Percentiles rank a stretch among this genome's conserved stretches.
These are phyloP conservation scores for Mortierella sp. DNA, from an alignment of 371 early-diverging fungal species.

Conservation along the genomic window DNA sequence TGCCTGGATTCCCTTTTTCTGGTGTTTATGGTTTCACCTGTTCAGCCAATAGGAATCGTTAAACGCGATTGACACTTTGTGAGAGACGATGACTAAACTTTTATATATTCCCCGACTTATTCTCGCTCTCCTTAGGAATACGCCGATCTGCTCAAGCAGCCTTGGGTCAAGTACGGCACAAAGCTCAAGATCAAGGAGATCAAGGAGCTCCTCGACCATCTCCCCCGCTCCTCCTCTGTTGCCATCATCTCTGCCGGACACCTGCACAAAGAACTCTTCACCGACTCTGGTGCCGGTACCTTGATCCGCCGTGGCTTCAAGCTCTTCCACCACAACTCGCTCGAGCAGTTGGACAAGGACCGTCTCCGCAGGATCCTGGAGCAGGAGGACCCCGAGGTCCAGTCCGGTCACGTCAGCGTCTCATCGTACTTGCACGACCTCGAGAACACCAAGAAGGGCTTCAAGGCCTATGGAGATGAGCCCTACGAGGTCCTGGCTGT, in stretches of 20 bases:
- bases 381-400: constrained; percentile 78
- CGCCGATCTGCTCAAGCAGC: constrained; percentile 88
- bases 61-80: background rate
- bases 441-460: constrained; percentile 63
- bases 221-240: constrained; percentile 96
- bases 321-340: constrained; percentile 76
- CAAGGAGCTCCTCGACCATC: constrained; percentile 93
- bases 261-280: constrained; percentile 96
- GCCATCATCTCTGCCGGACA: constrained; percentile 97
- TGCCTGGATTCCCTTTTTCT: background rate
- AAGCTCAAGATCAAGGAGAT: constrained; percentile 96
- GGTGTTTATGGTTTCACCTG: background rate
- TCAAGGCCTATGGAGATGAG: constrained; percentile 86
- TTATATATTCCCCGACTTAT: background rate
- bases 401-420: constrained; percentile 76
- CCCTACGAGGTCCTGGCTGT: constrained; percentile 91
- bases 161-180: constrained; percentile 97
- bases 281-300: constrained; percentile 96
- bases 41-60: background rate
- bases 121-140: constrained; percentile 62
- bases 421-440: constrained; percentile 80
- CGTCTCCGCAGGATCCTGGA: constrained; percentile 87
- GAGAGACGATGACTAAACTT: constrained; percentile 9
- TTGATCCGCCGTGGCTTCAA: constrained; percentile 95
- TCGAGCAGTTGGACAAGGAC: constrained; percentile 83